phyloP scores from a whole-genome alignment of 768 basidiomycete species.

The Suillus brevipes region DNA sequence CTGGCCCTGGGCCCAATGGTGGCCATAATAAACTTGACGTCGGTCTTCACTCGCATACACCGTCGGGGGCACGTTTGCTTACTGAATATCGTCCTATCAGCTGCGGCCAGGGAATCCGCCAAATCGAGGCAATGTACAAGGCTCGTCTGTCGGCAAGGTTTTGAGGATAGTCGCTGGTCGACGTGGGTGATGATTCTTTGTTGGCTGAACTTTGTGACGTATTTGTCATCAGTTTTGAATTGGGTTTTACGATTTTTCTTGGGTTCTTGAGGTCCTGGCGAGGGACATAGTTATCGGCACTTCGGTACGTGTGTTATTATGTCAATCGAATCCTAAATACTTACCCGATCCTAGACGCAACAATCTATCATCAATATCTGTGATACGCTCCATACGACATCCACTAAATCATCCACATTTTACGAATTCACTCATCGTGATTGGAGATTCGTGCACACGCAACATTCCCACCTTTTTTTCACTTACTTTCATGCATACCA shows the following conservation, averaged over 20 bases:
- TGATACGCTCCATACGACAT: background rate
- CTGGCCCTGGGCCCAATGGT: background rate
- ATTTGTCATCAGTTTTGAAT: conserved; percentile 20
- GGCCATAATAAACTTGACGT: conserved; percentile 2
- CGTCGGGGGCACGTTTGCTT: conserved; percentile 20
- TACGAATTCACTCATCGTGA: background rate
- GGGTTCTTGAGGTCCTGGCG: conserved; percentile 24
- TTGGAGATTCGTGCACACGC: background rate
- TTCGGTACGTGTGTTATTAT: background rate
- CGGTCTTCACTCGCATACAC: conserved; percentile 1
- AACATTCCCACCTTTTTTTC: background rate
- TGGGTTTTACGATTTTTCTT: conserved; percentile 25
- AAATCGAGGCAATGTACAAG: conserved; percentile 11
- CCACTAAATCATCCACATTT: background rate
- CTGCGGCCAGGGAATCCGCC: conserved; percentile 16
- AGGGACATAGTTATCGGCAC: conserved; percentile 11
- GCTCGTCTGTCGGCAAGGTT: conserved; percentile 17
- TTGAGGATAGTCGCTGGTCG: conserved; percentile 26
- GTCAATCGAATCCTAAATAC: no score
- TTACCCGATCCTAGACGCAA: background rate
- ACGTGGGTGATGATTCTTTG: conserved; percentile 18
- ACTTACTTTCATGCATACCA: conserved; percentile 3
- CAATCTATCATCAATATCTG: background rate
- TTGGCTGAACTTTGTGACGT: background rate
- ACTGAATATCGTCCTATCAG: conserved; percentile 23